A percentile compares a stretch with the other conserved stretches of the same genome.
phyloP scores from a whole-genome alignment of 2,329 filamentous ascomycete species.

The Mollisia scopiformis region DNA sequence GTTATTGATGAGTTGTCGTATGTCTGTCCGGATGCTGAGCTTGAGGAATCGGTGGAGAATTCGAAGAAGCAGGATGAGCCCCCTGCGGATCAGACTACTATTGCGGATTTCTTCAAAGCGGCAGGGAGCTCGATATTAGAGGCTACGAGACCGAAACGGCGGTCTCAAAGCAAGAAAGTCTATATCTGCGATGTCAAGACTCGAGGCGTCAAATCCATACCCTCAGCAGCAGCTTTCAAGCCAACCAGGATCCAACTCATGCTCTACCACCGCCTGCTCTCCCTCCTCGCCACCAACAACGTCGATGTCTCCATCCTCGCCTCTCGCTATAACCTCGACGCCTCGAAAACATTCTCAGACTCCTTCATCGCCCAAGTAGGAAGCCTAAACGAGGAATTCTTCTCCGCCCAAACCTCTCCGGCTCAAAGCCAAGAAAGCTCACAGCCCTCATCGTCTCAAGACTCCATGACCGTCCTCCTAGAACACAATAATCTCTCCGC shows the following conservation, averaged over 20 bases:
- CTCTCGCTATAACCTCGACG: conserved; percentile 69
- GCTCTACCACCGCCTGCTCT: conserved; percentile 85
- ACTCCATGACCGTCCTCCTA: conserved; percentile 46
- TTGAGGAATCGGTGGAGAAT: conserved; percentile 50
- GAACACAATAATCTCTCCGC: conserved; percentile 60
- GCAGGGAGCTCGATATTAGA: conserved; percentile 19
- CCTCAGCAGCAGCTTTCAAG: conserved; percentile 63
- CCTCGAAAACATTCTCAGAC: conserved; percentile 72
- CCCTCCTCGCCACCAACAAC: conserved; percentile 70
- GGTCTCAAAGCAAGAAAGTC: conserved; percentile 41
- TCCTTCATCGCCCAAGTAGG: conserved; percentile 77
- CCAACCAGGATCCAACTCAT: conserved; percentile 87
- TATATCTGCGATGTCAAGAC: conserved; percentile 94
- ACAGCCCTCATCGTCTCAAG: conserved; percentile 31
- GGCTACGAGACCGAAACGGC: conserved; percentile 16
- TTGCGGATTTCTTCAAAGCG: conserved; percentile 33
- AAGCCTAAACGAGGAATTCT: conserved; percentile 66
- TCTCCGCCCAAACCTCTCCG: conserved; percentile 48
- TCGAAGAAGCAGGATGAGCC: conserved; percentile 40
- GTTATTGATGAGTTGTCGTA: conserved; percentile 87
- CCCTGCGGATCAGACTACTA: conserved; percentile 34
- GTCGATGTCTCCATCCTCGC: conserved; percentile 73
- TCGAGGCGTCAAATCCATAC: conserved; percentile 64
- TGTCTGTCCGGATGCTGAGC: conserved; percentile 71
- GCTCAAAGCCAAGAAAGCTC: conserved; percentile 30